phyloP scores from a whole-genome alignment of 805 yeast genomes.

The Candida anglica region DNA sequence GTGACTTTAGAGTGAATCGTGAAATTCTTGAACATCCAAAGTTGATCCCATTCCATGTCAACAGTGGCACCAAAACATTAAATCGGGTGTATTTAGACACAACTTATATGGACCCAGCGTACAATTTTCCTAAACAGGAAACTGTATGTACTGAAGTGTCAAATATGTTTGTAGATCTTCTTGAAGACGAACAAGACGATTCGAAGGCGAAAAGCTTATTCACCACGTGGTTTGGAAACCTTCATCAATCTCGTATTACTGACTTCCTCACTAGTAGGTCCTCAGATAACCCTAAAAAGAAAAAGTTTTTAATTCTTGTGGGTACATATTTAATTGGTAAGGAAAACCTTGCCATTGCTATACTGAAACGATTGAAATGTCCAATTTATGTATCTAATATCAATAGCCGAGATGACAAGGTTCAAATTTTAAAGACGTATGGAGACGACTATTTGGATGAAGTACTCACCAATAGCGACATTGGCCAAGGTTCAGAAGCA shows the following conservation, averaged over 20 bases:
- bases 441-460: constrained; percentile 38
- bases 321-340: constrained; percentile 95
- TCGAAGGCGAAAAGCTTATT: constrained; percentile 13
- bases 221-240: constrained; percentile 28
- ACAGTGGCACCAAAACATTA: constrained; percentile 21
- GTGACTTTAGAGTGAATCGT: constrained; percentile 79
- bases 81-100: constrained; percentile 82
- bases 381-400: constrained; percentile 52
- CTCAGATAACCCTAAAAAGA: constrained; percentile 19
- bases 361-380: constrained; percentile 49
- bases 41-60: constrained; percentile 15
- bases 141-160: constrained; percentile 61
- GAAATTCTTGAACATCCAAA: constrained; percentile 42
- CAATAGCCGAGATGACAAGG: constrained; percentile 41
- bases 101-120: constrained; percentile 74
- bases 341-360: constrained; percentile 71
- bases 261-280: constrained; percentile 20
- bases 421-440: constrained; percentile 40
- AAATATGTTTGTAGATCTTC: constrained; percentile 42
- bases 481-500: constrained; percentile 43
- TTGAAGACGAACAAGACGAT: constrained; percentile 20
- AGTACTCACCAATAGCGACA: constrained; percentile 24
- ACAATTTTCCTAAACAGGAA: constrained; percentile 75
- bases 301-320: constrained; percentile 55
- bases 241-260: constrained; percentile 36